phyloP scores from a whole-genome alignment of 1,139 yeast genomes.

The Yamadazyma membranifaciens region DNA sequence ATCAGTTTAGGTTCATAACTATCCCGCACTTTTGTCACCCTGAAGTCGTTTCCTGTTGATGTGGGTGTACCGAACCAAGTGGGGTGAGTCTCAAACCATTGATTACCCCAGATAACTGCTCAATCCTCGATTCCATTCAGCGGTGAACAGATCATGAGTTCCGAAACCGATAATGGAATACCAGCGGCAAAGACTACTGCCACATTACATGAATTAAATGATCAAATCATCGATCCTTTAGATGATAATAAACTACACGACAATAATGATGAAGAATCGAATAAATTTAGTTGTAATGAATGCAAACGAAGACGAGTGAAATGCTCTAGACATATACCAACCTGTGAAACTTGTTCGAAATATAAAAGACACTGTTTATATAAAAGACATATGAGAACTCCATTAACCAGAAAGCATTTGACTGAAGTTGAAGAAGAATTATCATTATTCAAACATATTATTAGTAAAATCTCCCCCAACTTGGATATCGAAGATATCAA shows the following conservation, averaged over 20 bases:
- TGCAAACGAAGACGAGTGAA: conserved; percentile 18
- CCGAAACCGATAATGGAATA: too few relatives aligned
- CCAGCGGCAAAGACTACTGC: too few relatives aligned
- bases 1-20: not conserved
- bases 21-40: not conserved
- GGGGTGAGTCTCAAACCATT: too few relatives aligned
- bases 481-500: conserved; percentile 12
- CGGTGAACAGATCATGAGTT: too few relatives aligned
- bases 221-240: not conserved
- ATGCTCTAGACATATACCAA: conserved; percentile 19
- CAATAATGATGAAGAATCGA: not conserved
- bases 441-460: conserved; percentile 10
- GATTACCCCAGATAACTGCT: not conserved
- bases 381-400: conserved; percentile 16
- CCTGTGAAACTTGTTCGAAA: conserved; percentile 15
- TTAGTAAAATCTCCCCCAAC: conserved; percentile 12
- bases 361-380: conserved; percentile 19
- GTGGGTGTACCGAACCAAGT: too few relatives aligned
- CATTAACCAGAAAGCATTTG: conserved; percentile 19
- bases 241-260: not conserved
- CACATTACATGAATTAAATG: too few relatives aligned
- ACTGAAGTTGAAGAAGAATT: conserved; percentile 21
- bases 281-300: conserved; percentile 18
- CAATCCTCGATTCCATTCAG: not conserved
- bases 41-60: not conserved